These are phyloP conservation scores for Physcomitrium patens DNA, from an alignment of 225 moss, liverwort and hornwort species.

Conservation along the genomic window DNA sequence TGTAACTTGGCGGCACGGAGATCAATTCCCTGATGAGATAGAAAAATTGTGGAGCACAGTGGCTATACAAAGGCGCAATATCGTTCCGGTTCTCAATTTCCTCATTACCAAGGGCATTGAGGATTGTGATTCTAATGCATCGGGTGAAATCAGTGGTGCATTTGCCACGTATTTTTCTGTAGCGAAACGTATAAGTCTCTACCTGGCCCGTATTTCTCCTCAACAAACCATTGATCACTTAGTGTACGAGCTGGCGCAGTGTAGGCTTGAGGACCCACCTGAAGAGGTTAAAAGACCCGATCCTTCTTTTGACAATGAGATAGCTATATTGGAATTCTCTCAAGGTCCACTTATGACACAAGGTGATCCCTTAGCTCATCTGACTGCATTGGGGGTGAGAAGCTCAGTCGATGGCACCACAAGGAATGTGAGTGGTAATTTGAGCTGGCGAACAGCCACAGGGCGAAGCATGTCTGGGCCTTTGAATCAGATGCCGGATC, in stretches of 20 bases:
- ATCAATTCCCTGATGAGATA: constrained; percentile 99
- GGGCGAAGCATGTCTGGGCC: constrained; percentile 97
- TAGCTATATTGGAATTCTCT: constrained; percentile 84
- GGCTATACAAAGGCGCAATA: constrained; percentile 96
- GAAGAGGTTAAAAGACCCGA: constrained; percentile 87
- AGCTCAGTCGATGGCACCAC: constrained; percentile 90
- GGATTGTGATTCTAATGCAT: constrained; percentile 98
- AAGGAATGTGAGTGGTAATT: constrained; percentile 92
- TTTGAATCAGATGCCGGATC: constrained; percentile 88
- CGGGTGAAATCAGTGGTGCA: constrained; percentile 97
- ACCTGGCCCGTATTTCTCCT: constrained; percentile 94
- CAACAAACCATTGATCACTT: constrained; percentile 99
- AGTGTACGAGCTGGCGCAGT: constrained; percentile 88
- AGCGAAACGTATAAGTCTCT: constrained; percentile 95
- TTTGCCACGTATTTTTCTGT: constrained; percentile 99
- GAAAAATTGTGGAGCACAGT: constrained; percentile 99
- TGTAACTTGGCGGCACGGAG: constrained; percentile 98
- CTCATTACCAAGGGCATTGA: constrained; percentile 98
- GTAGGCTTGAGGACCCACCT: constrained; percentile 96
- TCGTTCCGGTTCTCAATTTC: constrained; percentile 96
- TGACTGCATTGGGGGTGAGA: constrained; percentile 37
- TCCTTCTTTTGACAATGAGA: constrained; percentile 69
- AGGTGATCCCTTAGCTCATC: constrained; percentile 62
- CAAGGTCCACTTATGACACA: constrained; percentile 84
- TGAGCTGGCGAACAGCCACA: constrained; percentile 99